Conservation (phyloP, 371 early-diverging fungal genomes). For the Nematocida sp. region DNA sequence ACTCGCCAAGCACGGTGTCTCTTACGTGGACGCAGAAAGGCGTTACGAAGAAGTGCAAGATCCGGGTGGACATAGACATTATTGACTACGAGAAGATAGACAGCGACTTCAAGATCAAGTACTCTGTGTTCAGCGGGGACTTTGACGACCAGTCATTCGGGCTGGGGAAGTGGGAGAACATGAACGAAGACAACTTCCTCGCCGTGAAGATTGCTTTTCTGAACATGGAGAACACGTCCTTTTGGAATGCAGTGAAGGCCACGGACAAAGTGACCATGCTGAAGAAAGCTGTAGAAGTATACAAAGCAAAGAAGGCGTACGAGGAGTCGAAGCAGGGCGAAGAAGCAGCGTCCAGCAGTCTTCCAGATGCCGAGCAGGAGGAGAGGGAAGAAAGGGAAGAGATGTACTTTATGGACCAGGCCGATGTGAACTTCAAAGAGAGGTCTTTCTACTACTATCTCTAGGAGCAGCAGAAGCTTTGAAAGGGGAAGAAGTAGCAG, state of each 20-base stretch:
- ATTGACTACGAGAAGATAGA: constrained; percentile 65
- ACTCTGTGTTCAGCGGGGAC: constrained; percentile 68
- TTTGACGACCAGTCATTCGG: constrained; percentile 66
- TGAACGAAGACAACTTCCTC: constrained; percentile 69
- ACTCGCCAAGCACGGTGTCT: constrained; percentile 65
- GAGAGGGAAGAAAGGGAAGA: no score
- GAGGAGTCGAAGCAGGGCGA: background rate
- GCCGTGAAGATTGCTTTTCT: constrained; percentile 70
- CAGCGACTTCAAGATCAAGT: constrained; percentile 66
- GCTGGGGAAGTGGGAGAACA: constrained; percentile 67
- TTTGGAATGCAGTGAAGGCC: constrained; percentile 67
- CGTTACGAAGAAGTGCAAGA: constrained; percentile 66
- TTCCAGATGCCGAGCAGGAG: constrained; percentile 49
- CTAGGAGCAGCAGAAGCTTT: background rate
- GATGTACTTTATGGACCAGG: constrained; percentile 44
- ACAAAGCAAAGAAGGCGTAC: constrained; percentile 67
- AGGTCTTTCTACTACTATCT: constrained; percentile 51
- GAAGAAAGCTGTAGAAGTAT: constrained; percentile 69
- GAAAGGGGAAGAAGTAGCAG: no score
- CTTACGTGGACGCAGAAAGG: constrained; percentile 66
- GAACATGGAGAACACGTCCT: constrained; percentile 65
- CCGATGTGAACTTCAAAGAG: constrained; percentile 41
- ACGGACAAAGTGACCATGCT: constrained; percentile 66
- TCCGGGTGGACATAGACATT: constrained; percentile 67
- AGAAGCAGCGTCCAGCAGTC: background rate